Evolutionary conservation across 2,329 filamentous ascomycete species (phyloP).

Genomic region (Arachnopeziza araneosa): DNA sequence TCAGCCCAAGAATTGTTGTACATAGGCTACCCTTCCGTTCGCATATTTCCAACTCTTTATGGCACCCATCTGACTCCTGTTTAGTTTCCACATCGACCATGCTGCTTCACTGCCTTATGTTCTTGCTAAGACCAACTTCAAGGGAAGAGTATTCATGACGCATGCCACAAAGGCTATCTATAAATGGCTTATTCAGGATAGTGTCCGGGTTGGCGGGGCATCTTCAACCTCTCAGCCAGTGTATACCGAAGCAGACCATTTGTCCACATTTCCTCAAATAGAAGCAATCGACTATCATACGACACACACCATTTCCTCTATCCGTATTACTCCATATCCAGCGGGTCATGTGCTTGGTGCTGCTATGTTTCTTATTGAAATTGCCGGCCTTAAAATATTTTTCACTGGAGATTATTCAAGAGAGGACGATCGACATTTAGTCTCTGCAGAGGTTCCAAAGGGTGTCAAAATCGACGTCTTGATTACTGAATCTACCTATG

Average conservation of each 20-base stretch:
- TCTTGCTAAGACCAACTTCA: slow-evolving; percentile 95
- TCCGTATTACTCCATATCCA: slow-evolving; percentile 93
- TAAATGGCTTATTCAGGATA: slow-evolving; percentile 98
- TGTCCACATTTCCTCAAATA: slow-evolving; percentile 88
- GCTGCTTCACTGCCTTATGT: slow-evolving; percentile 98
- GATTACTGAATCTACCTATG: slow-evolving; percentile 96
- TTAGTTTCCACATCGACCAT: slow-evolving; percentile 95
- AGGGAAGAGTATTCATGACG: slow-evolving; percentile 96
- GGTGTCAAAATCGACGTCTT: slow-evolving; percentile 91
- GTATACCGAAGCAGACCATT: slow-evolving; percentile 92
- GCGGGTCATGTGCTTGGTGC: slow-evolving; percentile 97
- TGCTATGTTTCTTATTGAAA: slow-evolving; percentile 97
- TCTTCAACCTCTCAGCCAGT: slow-evolving; percentile 66
- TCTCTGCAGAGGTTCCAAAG: slow-evolving; percentile 84
- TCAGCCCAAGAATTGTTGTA: slow-evolving; percentile 21
- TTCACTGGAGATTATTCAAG: slow-evolving; percentile 98
- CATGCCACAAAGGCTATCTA: slow-evolving; percentile 99
- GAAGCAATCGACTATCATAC: slow-evolving; percentile 98
- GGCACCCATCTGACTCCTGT: slow-evolving; percentile 18
- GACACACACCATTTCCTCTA: slow-evolving; percentile 93
- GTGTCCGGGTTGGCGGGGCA: slow-evolving; percentile 78
- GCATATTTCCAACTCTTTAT: not conserved
- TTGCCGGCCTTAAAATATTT: slow-evolving; percentile 91
- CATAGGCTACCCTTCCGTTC: slow-evolving; percentile 18
- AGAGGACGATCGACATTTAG: slow-evolving; percentile 90